These are phyloP conservation scores for Endothia cerciana DNA, from an alignment of 2,329 filamentous ascomycete genomes.

Conservation along the genomic window DNA sequence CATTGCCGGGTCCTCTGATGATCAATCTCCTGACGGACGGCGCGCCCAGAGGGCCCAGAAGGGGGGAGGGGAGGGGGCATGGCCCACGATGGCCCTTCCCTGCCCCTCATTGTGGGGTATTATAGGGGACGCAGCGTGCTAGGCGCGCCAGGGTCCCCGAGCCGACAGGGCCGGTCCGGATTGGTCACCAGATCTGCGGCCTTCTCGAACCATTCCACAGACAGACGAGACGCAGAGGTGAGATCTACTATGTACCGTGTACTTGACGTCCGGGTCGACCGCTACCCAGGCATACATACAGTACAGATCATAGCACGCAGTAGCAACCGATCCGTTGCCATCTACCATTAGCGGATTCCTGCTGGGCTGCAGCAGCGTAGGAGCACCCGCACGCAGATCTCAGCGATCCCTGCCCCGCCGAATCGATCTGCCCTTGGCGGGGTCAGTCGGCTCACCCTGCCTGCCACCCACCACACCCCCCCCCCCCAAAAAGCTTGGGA, in stretches of 20 bases:
- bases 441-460: too few relatives aligned
- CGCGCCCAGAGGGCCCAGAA: too few relatives aligned
- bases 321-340: not conserved
- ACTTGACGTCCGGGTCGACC: not conserved
- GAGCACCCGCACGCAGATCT: not conserved
- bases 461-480: too few relatives aligned
- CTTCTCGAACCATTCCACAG: constrained; percentile 12
- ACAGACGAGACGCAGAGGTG: not conserved
- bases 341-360: not conserved
- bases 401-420: not conserved
- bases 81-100: constrained; percentile 6
- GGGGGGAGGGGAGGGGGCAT: not conserved
- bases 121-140: constrained; percentile 10
- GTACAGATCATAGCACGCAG: too few relatives aligned
- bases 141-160: constrained; percentile 3
- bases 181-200: constrained; percentile 3
- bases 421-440: not conserved
- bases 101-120: constrained; percentile 15
- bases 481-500: too few relatives aligned
- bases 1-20: not conserved
- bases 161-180: constrained; percentile 8
- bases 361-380: not conserved
- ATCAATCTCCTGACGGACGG: not conserved
- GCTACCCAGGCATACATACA: not conserved
- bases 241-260: too few relatives aligned